phyloP scores from a whole-genome alignment of 2,329 filamentous ascomycete species.

The Pseudocercospora ulei region DNA sequence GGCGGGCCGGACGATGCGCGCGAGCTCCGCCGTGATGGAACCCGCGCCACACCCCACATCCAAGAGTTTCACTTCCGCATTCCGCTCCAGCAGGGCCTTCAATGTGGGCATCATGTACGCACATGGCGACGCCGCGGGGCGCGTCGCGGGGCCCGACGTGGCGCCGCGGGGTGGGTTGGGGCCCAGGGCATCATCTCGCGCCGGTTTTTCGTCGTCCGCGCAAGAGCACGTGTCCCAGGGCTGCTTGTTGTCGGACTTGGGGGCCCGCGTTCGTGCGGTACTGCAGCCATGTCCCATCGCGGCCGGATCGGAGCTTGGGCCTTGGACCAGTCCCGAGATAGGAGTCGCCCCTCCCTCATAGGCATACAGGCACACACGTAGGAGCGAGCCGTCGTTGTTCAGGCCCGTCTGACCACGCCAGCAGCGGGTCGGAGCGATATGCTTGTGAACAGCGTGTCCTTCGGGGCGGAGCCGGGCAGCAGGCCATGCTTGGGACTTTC shows the following conservation, averaged over 20 bases:
- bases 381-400: too few relatives aligned
- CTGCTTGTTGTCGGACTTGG: too few relatives aligned
- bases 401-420: too few relatives aligned
- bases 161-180: background rate
- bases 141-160: background rate
- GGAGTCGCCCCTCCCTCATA: too few relatives aligned
- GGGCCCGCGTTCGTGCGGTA: background rate
- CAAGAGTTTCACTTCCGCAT: slow-evolving; percentile 32
- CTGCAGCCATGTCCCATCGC: slow-evolving; percentile 1
- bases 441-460: too few relatives aligned
- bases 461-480: too few relatives aligned
- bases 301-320: too few relatives aligned
- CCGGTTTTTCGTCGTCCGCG: slow-evolving; percentile 1
- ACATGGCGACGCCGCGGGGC: slow-evolving; percentile 7
- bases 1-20: slow-evolving; percentile 19
- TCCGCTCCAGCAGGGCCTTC: background rate
- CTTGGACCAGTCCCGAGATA: too few relatives aligned
- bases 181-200: background rate
- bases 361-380: too few relatives aligned
- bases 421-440: too few relatives aligned
- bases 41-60: slow-evolving; percentile 37
- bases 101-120: slow-evolving; percentile 18
- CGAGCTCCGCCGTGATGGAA: slow-evolving; percentile 34
- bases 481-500: too few relatives aligned
- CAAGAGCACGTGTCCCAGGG: too few relatives aligned